These are phyloP conservation scores for Rhynchospora tenuis DNA, from an alignment of 176 grass and related monocot genomes.

Conservation along the genomic window DNA sequence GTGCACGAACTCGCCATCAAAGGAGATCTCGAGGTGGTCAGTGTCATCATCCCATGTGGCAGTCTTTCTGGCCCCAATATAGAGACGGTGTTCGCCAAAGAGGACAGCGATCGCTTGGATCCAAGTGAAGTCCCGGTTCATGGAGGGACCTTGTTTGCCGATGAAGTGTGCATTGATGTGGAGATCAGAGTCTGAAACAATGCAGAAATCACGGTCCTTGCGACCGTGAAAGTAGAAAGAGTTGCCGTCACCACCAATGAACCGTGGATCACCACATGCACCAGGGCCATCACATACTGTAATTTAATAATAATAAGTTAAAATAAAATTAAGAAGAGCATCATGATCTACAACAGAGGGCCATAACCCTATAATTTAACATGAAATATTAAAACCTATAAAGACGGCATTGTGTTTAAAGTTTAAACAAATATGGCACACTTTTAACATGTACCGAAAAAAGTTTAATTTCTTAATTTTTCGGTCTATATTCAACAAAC, in stretches of 20 bases:
- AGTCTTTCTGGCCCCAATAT: conserved; percentile 12
- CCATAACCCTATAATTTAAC: too few relatives aligned
- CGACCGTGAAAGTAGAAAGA: conserved; percentile 14
- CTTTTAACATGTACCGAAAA: neutral
- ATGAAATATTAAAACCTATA: too few relatives aligned
- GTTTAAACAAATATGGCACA: too few relatives aligned
- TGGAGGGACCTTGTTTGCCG: conserved; percentile 7
- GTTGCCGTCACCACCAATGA: conserved; percentile 5
- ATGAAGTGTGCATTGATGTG: conserved; percentile 39
- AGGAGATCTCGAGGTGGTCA: conserved; percentile 2
- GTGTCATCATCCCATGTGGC: neutral
- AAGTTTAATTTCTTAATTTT: neutral
- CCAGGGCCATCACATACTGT: neutral
- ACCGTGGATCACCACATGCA: conserved; percentile 14
- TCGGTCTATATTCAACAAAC: neutral
- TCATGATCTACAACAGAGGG: too few relatives aligned
- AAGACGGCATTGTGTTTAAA: too few relatives aligned
- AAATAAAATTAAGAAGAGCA: neutral
- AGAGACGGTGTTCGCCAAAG: conserved; percentile 17
- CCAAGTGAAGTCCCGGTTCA: conserved; percentile 11
- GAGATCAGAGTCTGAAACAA: conserved; percentile 16
- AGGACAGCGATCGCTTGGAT: conserved; percentile 19
- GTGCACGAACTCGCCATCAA: neutral
- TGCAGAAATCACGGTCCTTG: conserved; percentile 5
- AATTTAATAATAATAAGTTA: neutral